Percentiles rank a stretch among this genome's conserved stretches.
Evolutionary conservation across 106 monocot species (phyloP).

Genomic region (Vanilla planifolia): DNA sequence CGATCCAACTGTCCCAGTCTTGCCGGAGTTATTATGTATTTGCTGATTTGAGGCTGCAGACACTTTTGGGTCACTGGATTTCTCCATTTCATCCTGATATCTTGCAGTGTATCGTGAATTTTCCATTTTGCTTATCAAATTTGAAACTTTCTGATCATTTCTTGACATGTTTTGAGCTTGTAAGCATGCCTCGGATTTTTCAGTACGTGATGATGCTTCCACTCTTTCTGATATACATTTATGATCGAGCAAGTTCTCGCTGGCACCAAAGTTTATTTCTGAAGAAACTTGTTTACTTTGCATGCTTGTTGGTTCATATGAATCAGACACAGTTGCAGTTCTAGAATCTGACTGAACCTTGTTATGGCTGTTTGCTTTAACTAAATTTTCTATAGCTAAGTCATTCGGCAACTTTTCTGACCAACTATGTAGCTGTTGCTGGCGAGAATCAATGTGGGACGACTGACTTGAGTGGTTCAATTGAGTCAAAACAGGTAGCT

Average conservation of each 20-base stretch:
- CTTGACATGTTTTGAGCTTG: not conserved
- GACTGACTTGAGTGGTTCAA: too few species aligned
- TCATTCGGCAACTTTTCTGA: not conserved
- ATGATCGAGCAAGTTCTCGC: not conserved
- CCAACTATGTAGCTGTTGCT: not conserved
- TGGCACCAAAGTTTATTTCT: not conserved
- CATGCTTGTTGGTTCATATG: constrained; percentile 11
- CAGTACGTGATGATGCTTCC: constrained; percentile 8
- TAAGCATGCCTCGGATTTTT: not conserved
- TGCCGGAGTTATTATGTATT: not conserved
- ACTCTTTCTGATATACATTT: not conserved
- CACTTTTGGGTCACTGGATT: not conserved
- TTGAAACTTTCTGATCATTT: constrained; percentile 8
- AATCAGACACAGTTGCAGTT: constrained; percentile 8
- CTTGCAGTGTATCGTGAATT: not conserved
- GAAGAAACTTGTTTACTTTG: constrained; percentile 1
- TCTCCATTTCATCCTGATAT: constrained; percentile 6
- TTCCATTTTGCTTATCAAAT: constrained; percentile 8
- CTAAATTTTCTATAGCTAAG: constrained; percentile 6
- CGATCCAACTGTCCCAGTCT: constrained; percentile 1
- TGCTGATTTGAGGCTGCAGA: not conserved
- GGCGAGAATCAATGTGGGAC: not conserved
- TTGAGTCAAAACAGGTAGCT: not conserved
- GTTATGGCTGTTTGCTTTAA: not conserved
- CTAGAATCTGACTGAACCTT: not conserved